These are phyloP conservation scores for Davidsoniella neocaledoniae DNA, from an alignment of 2,329 filamentous ascomycete species.

Conservation along the genomic window DNA sequence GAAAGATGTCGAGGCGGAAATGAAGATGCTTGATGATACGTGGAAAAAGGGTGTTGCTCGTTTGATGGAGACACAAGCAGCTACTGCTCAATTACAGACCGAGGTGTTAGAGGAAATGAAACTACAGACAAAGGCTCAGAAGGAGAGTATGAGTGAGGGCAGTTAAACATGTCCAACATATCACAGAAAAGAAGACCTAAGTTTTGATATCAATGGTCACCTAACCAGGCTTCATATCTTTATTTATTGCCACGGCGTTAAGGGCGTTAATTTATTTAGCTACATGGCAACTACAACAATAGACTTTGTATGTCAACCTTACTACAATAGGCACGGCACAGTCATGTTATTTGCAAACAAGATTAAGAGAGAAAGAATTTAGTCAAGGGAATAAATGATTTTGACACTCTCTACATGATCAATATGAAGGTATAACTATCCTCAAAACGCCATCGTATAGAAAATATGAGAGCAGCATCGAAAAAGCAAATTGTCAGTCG, in stretches of 20 bases:
- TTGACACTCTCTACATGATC: not conserved
- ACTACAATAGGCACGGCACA: too few species aligned
- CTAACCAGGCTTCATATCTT: too few species aligned
- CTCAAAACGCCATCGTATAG: conserved; percentile 11
- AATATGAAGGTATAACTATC: conserved; percentile 5
- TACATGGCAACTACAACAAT: not conserved
- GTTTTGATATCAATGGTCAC: not conserved
- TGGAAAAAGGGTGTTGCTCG: conserved; percentile 68
- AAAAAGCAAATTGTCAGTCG: not conserved
- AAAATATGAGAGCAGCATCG: conserved; percentile 1
- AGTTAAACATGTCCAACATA: not conserved
- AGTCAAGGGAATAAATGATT: not conserved
- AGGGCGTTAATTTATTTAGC: not conserved
- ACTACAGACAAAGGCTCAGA: conserved; percentile 13
- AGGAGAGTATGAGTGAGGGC: not conserved
- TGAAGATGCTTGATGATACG: conserved; percentile 54
- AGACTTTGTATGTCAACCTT: too few species aligned
- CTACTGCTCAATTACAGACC: conserved; percentile 52
- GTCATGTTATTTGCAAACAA: too few species aligned
- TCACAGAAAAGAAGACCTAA: not conserved
- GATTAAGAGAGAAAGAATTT: not conserved
- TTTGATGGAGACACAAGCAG: conserved; percentile 75
- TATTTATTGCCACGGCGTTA: too few species aligned
- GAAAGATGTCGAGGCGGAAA: conserved; percentile 53
- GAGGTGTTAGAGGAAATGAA: conserved; percentile 49